Percentiles rank a stretch among this genome's conserved stretches.
Evolutionary conservation across 805 yeast species (phyloP).

Genomic region (Scheffersomyces ergatensis): DNA sequence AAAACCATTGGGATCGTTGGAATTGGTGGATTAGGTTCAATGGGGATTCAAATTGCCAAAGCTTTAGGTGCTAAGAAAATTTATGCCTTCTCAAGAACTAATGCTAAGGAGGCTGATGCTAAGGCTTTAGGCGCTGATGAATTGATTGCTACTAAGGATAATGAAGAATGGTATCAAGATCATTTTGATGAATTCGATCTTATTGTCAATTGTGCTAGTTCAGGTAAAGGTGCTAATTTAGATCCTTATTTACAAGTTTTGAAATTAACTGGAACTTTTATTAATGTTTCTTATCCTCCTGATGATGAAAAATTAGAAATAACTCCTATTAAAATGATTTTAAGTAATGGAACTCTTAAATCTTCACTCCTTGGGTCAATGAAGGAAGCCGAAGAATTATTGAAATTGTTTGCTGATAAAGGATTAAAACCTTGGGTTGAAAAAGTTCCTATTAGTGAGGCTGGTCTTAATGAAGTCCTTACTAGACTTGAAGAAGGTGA

Average conservation of each 20-base stretch:
- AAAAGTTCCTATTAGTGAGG: conserved; percentile 31
- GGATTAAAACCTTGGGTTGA: conserved; percentile 33
- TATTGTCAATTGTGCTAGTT: conserved; percentile 52
- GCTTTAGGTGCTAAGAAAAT: conserved; percentile 62
- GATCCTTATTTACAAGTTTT: conserved; percentile 38
- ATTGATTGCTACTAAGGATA: conserved; percentile 50
- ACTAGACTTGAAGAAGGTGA: conserved; percentile 29
- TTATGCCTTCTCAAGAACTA: conserved; percentile 30
- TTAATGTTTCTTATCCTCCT: conserved; percentile 28
- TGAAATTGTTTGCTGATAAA: conserved; percentile 33
- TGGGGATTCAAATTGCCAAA: conserved; percentile 56
- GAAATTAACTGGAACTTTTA: conserved; percentile 20
- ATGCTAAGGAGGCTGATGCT: conserved; percentile 25
- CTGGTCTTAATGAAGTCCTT: conserved; percentile 29
- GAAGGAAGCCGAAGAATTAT: conserved; percentile 33
- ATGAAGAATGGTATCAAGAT: conserved; percentile 33
- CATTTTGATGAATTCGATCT: conserved; percentile 43
- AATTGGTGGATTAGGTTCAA: conserved; percentile 66
- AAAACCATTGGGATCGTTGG: conserved; percentile 58
- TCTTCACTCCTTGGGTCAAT: conserved; percentile 34
- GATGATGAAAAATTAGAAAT: conserved; percentile 17
- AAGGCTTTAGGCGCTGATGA: conserved; percentile 26
- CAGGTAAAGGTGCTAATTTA: conserved; percentile 49
- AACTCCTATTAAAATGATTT: conserved; percentile 18
- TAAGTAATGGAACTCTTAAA: conserved; percentile 22